Percentiles rank a stretch among this genome's conserved stretches.
Conservation (phyloP, 257 asterid species). For the Prunella vulgaris region DNA sequence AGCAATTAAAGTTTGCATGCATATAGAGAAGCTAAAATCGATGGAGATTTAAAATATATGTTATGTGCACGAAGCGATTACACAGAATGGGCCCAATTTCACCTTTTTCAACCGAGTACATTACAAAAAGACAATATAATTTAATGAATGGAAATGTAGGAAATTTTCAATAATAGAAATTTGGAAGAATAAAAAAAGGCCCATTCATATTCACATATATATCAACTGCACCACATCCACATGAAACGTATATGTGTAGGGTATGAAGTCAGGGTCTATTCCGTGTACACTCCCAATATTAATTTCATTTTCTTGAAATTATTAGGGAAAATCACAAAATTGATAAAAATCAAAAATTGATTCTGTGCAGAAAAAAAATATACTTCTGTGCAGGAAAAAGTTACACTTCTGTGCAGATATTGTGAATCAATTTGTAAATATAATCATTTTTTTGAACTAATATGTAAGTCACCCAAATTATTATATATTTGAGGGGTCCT, state of each 20-base stretch:
- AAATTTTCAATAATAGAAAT: constrained; percentile 17
- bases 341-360: too few species aligned
- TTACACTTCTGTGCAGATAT: too few species aligned
- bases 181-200: constrained; percentile 20
- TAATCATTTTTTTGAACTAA: too few species aligned
- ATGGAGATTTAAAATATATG: neutral
- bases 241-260: constrained; percentile 24
- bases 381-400: too few species aligned
- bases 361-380: too few species aligned
- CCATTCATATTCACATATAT: constrained; percentile 15
- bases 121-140: constrained; percentile 20
- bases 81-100: neutral
- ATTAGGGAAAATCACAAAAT: too few species aligned
- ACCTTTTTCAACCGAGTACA: constrained; percentile 15
- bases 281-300: constrained; percentile 18
- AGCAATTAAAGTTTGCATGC: neutral
- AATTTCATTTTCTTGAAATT: neutral
- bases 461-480: too few species aligned
- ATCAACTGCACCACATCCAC: constrained; percentile 22
- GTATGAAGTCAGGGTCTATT: constrained; percentile 12
- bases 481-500: neutral
- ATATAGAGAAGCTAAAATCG: neutral
- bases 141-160: constrained; percentile 14
- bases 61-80: neutral
- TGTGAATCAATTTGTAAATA: too few species aligned